phyloP scores from a whole-genome alignment of 805 yeast genomes.

The Kazachstania kunashirensis region DNA sequence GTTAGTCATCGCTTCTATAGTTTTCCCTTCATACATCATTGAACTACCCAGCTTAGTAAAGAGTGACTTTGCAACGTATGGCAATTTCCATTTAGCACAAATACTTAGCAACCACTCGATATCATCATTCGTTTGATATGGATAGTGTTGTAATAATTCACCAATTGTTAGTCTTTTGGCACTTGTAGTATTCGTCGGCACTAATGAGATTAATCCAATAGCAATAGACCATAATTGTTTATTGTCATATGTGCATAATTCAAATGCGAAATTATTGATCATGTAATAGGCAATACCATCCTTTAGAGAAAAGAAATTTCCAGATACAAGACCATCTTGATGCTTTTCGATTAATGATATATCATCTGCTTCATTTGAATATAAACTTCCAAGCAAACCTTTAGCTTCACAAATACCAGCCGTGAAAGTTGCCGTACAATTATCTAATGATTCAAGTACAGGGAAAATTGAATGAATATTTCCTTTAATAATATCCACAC shows the following conservation, averaged over 20 bases:
- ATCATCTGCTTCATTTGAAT: slow-evolving; percentile 17
- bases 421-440: slow-evolving; percentile 52
- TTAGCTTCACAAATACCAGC: slow-evolving; percentile 56
- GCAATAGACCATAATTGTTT: slow-evolving; percentile 57
- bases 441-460: slow-evolving; percentile 49
- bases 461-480: slow-evolving; percentile 49
- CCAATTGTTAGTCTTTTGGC: slow-evolving; percentile 34
- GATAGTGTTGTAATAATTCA: slow-evolving; percentile 49
- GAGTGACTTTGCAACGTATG: slow-evolving; percentile 47
- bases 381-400: slow-evolving; percentile 40
- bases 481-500: slow-evolving; percentile 46
- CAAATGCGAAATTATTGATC: slow-evolving; percentile 25
- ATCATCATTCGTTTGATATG: slow-evolving; percentile 61
- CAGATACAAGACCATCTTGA: slow-evolving; percentile 10
- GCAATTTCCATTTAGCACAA: slow-evolving; percentile 56
- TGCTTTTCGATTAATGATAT: slow-evolving; percentile 4
- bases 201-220: slow-evolving; percentile 48
- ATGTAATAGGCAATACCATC: slow-evolving; percentile 39
- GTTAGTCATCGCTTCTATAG: slow-evolving; percentile 54
- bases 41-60: slow-evolving; percentile 41
- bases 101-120: slow-evolving; percentile 69
- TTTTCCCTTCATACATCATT: slow-evolving; percentile 43
- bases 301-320: slow-evolving; percentile 27
- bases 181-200: slow-evolving; percentile 35
- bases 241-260: slow-evolving; percentile 24